A percentile compares a stretch with the other conserved stretches of the same genome.
phyloP scores from a whole-genome alignment of 2,329 filamentous ascomycete species.

The Hypoxylon sp. region DNA sequence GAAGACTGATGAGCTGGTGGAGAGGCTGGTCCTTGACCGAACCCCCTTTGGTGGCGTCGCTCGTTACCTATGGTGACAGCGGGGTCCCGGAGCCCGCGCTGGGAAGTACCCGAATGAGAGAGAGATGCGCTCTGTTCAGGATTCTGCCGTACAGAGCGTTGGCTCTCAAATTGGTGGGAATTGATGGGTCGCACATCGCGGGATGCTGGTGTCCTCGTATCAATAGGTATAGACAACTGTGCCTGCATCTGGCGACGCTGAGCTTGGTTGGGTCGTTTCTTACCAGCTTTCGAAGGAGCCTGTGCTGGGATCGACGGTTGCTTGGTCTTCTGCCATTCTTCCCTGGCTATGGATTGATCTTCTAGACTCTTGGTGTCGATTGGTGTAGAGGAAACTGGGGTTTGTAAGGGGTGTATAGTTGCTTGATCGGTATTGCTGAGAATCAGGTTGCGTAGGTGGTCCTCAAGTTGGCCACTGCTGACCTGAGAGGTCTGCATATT shows the following conservation, averaged over 20 bases:
- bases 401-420: slow-evolving; percentile 33
- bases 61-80: slow-evolving; percentile 23
- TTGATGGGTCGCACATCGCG: slow-evolving; percentile 53
- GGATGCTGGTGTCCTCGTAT: slow-evolving; percentile 56
- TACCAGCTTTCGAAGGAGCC: slow-evolving; percentile 50
- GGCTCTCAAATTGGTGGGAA: slow-evolving; percentile 51
- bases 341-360: slow-evolving; percentile 9
- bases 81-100: slow-evolving; percentile 40
- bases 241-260: slow-evolving; percentile 75
- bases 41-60: slow-evolving; percentile 39
- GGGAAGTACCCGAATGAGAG: slow-evolving; percentile 54
- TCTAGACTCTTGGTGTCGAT: slow-evolving; percentile 29
- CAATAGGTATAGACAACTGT: slow-evolving; percentile 70
- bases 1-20: slow-evolving; percentile 40
- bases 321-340: slow-evolving; percentile 19
- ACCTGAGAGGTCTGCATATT: slow-evolving; percentile 46
- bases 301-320: slow-evolving; percentile 24
- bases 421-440: slow-evolving; percentile 63
- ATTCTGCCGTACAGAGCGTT: slow-evolving; percentile 48
- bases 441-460: slow-evolving; percentile 72
- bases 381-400: slow-evolving; percentile 38
- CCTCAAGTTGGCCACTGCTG: slow-evolving; percentile 61
- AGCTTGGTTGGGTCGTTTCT: slow-evolving; percentile 74
- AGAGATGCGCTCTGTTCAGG: slow-evolving; percentile 43
- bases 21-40: slow-evolving; percentile 34